These are phyloP conservation scores for Talaromyces adpressus DNA, from an alignment of 495 filamentous ascomycete genomes.

Conservation along the genomic window DNA sequence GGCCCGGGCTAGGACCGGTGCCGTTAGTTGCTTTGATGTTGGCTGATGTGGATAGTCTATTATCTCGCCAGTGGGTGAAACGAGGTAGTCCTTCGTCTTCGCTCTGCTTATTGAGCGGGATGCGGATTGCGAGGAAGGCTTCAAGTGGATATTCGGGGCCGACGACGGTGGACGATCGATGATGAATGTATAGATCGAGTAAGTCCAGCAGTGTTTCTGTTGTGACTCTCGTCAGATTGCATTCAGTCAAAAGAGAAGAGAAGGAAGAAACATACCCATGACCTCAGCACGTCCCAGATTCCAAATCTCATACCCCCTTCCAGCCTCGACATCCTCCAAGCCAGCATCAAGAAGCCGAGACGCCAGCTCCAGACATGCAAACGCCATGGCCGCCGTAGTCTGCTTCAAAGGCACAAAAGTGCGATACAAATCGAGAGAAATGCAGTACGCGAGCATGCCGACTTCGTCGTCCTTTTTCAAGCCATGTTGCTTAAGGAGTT, in stretches of 20 bases:
- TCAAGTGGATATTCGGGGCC: slow-evolving; percentile 65
- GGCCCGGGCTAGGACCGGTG: neutral
- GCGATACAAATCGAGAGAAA: slow-evolving; percentile 82
- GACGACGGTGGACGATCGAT: slow-evolving; percentile 62
- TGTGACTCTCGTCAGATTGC: neutral
- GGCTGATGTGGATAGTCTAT: neutral
- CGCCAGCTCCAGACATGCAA: slow-evolving; percentile 76
- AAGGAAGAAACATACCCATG: slow-evolving; percentile 43
- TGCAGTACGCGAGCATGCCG: slow-evolving; percentile 62
- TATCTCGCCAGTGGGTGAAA: slow-evolving; percentile 36
- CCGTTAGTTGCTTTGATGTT: neutral
- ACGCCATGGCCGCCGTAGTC: slow-evolving; percentile 66
- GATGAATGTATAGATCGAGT: slow-evolving; percentile 81
- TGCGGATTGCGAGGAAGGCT: slow-evolving; percentile 74
- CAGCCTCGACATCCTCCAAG: slow-evolving; percentile 37
- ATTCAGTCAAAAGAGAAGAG: neutral
- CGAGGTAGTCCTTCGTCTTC: slow-evolving; percentile 47
- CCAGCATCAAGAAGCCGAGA: slow-evolving; percentile 52
- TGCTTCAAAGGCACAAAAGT: slow-evolving; percentile 91
- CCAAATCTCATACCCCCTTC: slow-evolving; percentile 45
- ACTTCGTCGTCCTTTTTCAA: slow-evolving; percentile 46
- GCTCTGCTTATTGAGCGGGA: slow-evolving; percentile 73
- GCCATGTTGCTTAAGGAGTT: slow-evolving; percentile 53
- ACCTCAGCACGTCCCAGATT: slow-evolving; percentile 60
- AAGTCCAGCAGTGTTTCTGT: slow-evolving; percentile 78